These are phyloP conservation scores for Gnomoniopsis sp. DNA, from an alignment of 2,329 filamentous ascomycete species.

Conservation along the genomic window DNA sequence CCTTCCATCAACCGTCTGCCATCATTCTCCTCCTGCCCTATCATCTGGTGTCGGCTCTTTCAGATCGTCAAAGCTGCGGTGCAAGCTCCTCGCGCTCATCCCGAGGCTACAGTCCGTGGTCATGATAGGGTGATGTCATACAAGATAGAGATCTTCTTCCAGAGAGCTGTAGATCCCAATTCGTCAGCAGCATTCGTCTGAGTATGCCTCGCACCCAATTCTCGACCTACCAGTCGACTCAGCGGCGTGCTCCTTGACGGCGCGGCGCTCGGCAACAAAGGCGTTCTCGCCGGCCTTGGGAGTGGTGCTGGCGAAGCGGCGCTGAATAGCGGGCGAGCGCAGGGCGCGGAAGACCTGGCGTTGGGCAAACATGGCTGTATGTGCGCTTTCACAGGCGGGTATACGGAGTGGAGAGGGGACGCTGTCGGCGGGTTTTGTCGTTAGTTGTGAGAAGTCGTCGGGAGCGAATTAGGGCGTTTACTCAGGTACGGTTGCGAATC, in stretches of 20 bases:
- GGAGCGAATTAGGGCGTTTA: background rate
- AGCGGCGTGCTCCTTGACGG: constrained; percentile 86
- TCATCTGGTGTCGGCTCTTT: background rate
- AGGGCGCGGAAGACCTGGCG: constrained; percentile 59
- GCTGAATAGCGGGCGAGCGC: constrained; percentile 58
- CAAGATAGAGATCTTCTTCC: constrained; percentile 96
- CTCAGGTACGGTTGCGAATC: background rate
- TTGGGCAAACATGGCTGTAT: constrained; percentile 56
- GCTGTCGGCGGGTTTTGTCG: background rate
- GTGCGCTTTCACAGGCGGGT: background rate
- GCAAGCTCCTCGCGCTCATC: background rate
- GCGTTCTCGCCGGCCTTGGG: constrained; percentile 68
- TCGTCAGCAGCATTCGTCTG: constrained; percentile 28
- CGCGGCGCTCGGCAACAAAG: constrained; percentile 88
- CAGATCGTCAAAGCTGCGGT: background rate
- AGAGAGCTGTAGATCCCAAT: constrained; percentile 63
- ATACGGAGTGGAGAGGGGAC: background rate
- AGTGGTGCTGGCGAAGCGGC: constrained; percentile 64
- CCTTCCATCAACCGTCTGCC: background rate
- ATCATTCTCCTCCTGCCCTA: background rate
- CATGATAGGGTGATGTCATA: constrained; percentile 50
- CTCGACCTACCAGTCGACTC: constrained; percentile 71
- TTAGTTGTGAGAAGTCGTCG: background rate
- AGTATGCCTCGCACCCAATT: background rate
- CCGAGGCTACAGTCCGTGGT: background rate